Base-by-base conservation (phyloP, 352 stramenopile genomes). In the Phytophthora lateralis region DNA sequence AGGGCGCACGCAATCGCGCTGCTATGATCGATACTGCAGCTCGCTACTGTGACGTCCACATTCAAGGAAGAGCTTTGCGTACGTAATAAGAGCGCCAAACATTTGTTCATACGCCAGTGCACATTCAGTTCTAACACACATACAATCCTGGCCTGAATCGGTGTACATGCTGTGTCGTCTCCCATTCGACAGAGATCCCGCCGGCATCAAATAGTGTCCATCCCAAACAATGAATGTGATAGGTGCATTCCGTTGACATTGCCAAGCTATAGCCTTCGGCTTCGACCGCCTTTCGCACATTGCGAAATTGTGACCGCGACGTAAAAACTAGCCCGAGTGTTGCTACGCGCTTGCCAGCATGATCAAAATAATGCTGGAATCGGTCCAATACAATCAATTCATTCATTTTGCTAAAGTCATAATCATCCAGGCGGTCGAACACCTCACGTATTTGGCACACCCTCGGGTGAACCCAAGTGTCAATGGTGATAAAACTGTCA, bases 201-300 rank as follows among this genome's bases (percentile, higher is more conserved):
- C 42, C 42, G 10, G n/a, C n/a, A 12, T 48, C 42, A 21, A 37
- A 21, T 49, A 49, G 37, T 14, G 43, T 34, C 43, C 43, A 49
- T 4, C 43, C 43, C 24, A 49, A 21, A 35, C 11, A 37, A 14
- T 49, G 21, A 49, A 20, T 49, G 12, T 21, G 43, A 35, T 49
- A 49, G 11, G 20, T 49, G 21, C 21, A 7, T 10, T 49, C 43
- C 2, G 43, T 49, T 3, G 43, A 49, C 43, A 49, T 49, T 10
- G 43, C 43, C 3, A 37, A 35, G 11, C 21, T 34, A 10, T 1
- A 12, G 21, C 10, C 24, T 18, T 49, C 21, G 0, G 21, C 11
- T 11, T n/a, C 12, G 4, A 34, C 43, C 2, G 43, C 20, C 20
- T 17, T 49, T 4, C 14, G 3, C 4, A 35, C 43, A 12, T 49